Evolutionary conservation across 2,329 filamentous ascomycete genomes (phyloP).

Genomic region (Fusarium setosum): DNA sequence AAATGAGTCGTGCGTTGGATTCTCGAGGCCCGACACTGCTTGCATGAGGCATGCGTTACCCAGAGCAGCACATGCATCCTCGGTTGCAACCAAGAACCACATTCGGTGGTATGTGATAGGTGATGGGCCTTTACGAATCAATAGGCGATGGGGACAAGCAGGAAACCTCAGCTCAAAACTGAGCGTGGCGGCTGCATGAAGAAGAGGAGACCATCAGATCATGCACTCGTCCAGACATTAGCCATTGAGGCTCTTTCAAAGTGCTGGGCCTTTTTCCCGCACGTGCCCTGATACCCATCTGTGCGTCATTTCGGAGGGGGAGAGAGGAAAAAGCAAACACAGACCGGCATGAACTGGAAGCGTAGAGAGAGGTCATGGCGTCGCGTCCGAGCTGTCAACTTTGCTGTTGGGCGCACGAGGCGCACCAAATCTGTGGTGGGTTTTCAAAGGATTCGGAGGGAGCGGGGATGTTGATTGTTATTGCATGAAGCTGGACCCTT

Average conservation of each 20-base stretch:
- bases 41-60: background rate
- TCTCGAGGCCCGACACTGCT: background rate
- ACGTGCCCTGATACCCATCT: constrained; percentile 17
- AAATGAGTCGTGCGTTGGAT: constrained; percentile 10
- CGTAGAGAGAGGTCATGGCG: background rate
- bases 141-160: background rate
- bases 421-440: background rate
- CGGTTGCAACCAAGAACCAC: background rate
- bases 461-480: background rate
- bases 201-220: background rate
- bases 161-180: background rate
- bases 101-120: background rate
- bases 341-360: constrained; percentile 9
- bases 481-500: background rate
- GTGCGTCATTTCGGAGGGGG: constrained; percentile 13
- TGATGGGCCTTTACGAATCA: background rate
- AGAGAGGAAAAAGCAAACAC: too few relatives aligned
- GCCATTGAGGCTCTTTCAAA: constrained; percentile 6
- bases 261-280: background rate
- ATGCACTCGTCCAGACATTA: background rate
- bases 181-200: background rate
- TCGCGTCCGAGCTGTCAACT: constrained; percentile 15
- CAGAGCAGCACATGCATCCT: background rate
- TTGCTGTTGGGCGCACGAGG: background rate
- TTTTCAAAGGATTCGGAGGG: constrained; percentile 3